Percentiles rank a stretch among this genome's conserved stretches.
These are phyloP conservation scores for Mucor racemosus DNA, from an alignment of 371 early-diverging fungal genomes.

Conservation along the genomic window DNA sequence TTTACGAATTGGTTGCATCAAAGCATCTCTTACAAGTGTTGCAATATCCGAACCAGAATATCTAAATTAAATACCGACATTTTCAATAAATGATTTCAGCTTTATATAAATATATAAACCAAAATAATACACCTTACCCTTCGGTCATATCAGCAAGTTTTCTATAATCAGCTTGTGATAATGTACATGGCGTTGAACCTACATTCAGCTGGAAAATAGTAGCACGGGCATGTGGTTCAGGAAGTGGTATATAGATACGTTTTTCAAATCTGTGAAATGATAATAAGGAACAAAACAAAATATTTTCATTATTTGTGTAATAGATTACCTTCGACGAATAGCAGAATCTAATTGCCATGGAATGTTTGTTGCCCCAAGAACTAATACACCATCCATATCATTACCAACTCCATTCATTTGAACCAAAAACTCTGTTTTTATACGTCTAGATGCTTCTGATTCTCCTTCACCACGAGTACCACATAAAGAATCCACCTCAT, in stretches of 20 bases:
- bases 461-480: constrained; percentile 97
- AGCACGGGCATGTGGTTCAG: constrained; percentile 85
- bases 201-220: constrained; percentile 91
- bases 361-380: constrained; percentile 96
- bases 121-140: constrained; percentile 28
- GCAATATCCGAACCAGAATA: constrained; percentile 96
- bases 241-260: constrained; percentile 95
- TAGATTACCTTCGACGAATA: constrained; percentile 80
- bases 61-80: constrained; percentile 29
- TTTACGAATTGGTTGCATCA: constrained; percentile 97
- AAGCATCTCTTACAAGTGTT: constrained; percentile 91
- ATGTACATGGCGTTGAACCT: constrained; percentile 87
- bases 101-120: no score
- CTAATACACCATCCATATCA: constrained; percentile 90
- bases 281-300: no score
- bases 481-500: constrained; percentile 96
- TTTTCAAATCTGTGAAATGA: constrained; percentile 83
- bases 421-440: constrained; percentile 94
- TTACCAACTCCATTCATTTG: constrained; percentile 99
- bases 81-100: no score
- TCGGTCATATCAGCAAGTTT: constrained; percentile 82
- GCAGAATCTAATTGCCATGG: constrained; percentile 96
- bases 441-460: constrained; percentile 91
- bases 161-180: constrained; percentile 74
- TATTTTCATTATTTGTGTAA: no score